These are phyloP conservation scores for Backusella psychrophila DNA, from an alignment of 192 early-diverging fungal genomes.

Conservation along the genomic window DNA sequence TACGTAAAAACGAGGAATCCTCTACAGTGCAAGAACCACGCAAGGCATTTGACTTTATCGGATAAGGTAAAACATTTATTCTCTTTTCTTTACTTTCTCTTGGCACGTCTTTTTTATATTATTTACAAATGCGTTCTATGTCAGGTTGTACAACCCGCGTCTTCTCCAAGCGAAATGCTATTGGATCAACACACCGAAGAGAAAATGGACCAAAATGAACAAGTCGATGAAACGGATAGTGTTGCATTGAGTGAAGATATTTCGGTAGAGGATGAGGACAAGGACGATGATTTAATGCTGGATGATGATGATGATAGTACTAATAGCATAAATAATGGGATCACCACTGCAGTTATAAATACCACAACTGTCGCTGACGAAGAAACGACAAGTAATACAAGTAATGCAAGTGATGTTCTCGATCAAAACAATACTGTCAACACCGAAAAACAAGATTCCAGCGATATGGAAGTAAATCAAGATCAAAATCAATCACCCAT, in stretches of 20 bases:
- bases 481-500: background rate
- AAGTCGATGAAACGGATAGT: background rate
- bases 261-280: slow-evolving; percentile 12
- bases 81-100: background rate
- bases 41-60: slow-evolving; percentile 50
- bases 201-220: background rate
- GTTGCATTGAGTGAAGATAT: background rate
- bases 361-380: background rate
- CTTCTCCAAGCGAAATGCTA: background rate
- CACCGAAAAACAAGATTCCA: background rate
- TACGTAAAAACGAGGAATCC: slow-evolving; percentile 52
- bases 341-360: background rate
- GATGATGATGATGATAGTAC: too few species aligned
- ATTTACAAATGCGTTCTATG: background rate
- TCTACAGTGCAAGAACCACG: slow-evolving; percentile 63
- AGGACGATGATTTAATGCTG: background rate
- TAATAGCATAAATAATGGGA: background rate
- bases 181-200: background rate
- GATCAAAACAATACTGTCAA: background rate
- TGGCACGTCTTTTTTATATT: background rate
- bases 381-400: background rate
- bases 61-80: slow-evolving; percentile 27
- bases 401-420: background rate
- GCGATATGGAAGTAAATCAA: background rate
- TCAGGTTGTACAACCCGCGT: background rate